Evolutionary conservation across 2,329 filamentous ascomycete species (phyloP).

Genomic region (Aspergillus fijiensis): DNA sequence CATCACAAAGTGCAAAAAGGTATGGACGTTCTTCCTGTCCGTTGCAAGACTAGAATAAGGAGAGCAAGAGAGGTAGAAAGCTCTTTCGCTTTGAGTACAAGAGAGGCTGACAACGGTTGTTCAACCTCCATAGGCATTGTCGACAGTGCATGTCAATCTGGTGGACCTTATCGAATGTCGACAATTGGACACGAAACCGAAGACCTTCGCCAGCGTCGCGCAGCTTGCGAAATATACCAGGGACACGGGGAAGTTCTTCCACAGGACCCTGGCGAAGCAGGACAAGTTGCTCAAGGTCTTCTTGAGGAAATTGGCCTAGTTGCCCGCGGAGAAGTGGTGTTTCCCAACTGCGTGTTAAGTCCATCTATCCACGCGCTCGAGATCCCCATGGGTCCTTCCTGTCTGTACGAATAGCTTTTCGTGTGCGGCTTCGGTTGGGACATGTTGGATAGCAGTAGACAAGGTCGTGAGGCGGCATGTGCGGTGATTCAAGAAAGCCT

Average conservation of each 20-base stretch:
- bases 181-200: conserved; percentile 6
- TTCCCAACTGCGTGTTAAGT: too few relatives aligned
- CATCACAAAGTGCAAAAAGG: conserved; percentile 30
- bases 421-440: too few relatives aligned
- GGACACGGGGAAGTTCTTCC: conserved; percentile 13
- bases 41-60: background rate
- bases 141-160: conserved; percentile 28
- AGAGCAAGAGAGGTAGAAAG: too few relatives aligned
- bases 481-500: background rate
- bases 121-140: conserved; percentile 20
- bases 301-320: conserved; percentile 17
- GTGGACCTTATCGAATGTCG: conserved; percentile 32
- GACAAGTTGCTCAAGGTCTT: conserved; percentile 23
- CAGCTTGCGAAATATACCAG: conserved; percentile 21
- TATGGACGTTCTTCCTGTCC: conserved; percentile 1
- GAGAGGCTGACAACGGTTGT: background rate
- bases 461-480: too few relatives aligned
- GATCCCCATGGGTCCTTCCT: too few relatives aligned
- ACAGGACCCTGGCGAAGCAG: conserved; percentile 19
- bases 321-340: too few relatives aligned
- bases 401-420: too few relatives aligned
- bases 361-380: too few relatives aligned
- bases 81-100: background rate
- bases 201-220: conserved; percentile 14
- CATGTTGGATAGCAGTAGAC: too few relatives aligned